These are phyloP conservation scores for Neurospora sublineolata DNA, from an alignment of 495 filamentous ascomycete genomes.

Conservation along the genomic window DNA sequence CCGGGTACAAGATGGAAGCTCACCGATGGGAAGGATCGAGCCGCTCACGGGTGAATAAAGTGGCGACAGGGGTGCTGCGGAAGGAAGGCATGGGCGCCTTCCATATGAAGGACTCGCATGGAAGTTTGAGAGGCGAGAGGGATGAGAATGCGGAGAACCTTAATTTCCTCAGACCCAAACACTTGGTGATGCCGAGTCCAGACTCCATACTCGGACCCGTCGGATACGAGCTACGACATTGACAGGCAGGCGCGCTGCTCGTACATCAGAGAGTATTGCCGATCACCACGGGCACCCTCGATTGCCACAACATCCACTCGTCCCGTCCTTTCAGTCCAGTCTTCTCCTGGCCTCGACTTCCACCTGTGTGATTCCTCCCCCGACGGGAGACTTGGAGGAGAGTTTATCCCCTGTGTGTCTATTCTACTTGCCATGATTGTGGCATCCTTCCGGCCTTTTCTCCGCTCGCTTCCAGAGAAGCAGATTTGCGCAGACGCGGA, in stretches of 20 bases:
- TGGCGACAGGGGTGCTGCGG: constrained; percentile 14
- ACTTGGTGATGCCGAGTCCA: not conserved
- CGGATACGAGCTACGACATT: not conserved
- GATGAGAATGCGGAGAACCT: not conserved
- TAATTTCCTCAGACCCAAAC: not conserved
- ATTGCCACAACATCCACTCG: not conserved
- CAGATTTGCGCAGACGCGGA: not conserved
- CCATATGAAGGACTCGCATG: constrained; percentile 14
- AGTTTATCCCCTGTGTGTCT: not conserved
- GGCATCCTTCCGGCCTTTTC: not conserved
- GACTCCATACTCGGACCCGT: not conserved
- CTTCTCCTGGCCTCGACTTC: not conserved
- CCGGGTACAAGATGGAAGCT: constrained; percentile 6
- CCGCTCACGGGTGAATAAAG: constrained; percentile 18
- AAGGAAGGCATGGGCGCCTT: constrained; percentile 13
- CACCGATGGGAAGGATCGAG: constrained; percentile 23
- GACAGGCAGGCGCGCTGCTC: not conserved
- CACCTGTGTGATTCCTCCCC: not conserved
- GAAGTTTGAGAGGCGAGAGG: constrained; percentile 14
- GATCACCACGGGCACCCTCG: not conserved
- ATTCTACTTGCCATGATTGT: not conserved
- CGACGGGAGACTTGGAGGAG: not conserved
- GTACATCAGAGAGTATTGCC: not conserved
- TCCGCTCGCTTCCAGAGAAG: not conserved
- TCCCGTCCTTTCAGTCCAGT: too few species aligned